phyloP scores from a whole-genome alignment of 768 basidiomycete species.

The Lactarius evosmus region DNA sequence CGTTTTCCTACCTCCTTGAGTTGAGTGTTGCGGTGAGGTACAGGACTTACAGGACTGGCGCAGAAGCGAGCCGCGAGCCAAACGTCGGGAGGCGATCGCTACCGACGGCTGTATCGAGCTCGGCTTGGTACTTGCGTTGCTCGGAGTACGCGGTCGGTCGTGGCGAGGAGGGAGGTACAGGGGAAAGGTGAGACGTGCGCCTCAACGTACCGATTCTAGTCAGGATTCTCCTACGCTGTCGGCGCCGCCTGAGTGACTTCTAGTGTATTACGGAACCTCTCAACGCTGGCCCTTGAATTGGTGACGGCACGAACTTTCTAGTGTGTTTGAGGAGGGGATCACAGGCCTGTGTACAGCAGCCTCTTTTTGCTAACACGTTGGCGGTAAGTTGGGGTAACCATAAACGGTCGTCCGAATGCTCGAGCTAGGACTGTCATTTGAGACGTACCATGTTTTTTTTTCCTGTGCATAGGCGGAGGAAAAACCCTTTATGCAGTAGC shows the following conservation, averaged over 20 bases:
- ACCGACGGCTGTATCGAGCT: constrained; percentile 31
- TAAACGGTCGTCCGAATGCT: too few species aligned
- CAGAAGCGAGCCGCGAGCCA: too few species aligned
- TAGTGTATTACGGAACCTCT: constrained; percentile 21
- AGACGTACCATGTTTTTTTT: constrained; percentile 25
- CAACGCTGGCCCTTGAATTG: constrained; percentile 24
- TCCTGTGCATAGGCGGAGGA: too few species aligned
- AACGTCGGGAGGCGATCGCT: constrained; percentile 25
- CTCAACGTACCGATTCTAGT: not conserved
- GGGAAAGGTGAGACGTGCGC: not conserved
- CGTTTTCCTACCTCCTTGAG: too few species aligned
- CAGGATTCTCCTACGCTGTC: constrained; percentile 26
- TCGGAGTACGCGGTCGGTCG: constrained; percentile 31
- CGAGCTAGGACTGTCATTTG: too few species aligned
- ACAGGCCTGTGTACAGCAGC: too few species aligned
- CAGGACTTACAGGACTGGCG: too few species aligned
- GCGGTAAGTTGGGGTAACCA: too few species aligned
- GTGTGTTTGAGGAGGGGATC: constrained; percentile 27
- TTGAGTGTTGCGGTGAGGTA: too few species aligned
- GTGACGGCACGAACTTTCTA: constrained; percentile 25
- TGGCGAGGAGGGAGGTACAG: constrained; percentile 14
- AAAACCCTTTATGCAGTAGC: too few species aligned
- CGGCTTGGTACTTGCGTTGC: constrained; percentile 29
- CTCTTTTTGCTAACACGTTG: too few species aligned
- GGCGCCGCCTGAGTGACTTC: constrained; percentile 30